Evolutionary conservation across 2,329 filamentous ascomycete species (phyloP).

Genomic region (Penicillium griseofulvum): DNA sequence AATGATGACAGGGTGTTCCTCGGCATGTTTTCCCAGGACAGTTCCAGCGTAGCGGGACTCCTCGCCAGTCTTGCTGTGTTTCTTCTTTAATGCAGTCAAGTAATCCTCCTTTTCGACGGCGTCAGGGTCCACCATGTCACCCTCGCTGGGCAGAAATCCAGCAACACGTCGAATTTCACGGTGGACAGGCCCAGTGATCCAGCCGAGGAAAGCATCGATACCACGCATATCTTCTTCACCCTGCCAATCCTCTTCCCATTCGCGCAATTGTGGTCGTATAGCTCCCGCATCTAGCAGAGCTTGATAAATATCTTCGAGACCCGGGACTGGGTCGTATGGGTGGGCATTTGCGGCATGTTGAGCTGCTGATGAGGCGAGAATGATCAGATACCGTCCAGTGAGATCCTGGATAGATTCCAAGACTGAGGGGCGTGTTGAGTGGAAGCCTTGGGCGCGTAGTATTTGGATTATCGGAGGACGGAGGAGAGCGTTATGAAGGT

Average conservation of each 20-base stretch:
- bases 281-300: conserved; percentile 79
- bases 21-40: conserved; percentile 70
- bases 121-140: conserved; percentile 49
- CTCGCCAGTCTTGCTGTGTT: conserved; percentile 84
- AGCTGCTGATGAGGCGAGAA: conserved; percentile 71
- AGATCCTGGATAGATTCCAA: conserved; percentile 87
- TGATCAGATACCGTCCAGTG: conserved; percentile 72
- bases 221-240: conserved; percentile 75
- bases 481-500: conserved; percentile 72
- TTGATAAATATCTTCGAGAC: conserved; percentile 76
- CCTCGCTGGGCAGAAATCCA: conserved; percentile 61
- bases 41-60: conserved; percentile 84
- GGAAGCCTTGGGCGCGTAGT: conserved; percentile 86
- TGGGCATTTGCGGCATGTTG: conserved; percentile 69
- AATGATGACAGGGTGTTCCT: conserved; percentile 69
- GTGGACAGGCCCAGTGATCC: conserved; percentile 72
- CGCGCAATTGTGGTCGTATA: conserved; percentile 65
- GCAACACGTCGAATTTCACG: conserved; percentile 79
- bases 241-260: conserved; percentile 65
- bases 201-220: conserved; percentile 72
- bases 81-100: conserved; percentile 78
- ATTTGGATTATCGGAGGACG: conserved; percentile 87
- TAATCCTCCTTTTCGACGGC: conserved; percentile 66
- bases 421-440: conserved; percentile 74
- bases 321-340: conserved; percentile 59